phyloP scores from a whole-genome alignment of 116 monocot species.

The Thalassia testudinum region DNA sequence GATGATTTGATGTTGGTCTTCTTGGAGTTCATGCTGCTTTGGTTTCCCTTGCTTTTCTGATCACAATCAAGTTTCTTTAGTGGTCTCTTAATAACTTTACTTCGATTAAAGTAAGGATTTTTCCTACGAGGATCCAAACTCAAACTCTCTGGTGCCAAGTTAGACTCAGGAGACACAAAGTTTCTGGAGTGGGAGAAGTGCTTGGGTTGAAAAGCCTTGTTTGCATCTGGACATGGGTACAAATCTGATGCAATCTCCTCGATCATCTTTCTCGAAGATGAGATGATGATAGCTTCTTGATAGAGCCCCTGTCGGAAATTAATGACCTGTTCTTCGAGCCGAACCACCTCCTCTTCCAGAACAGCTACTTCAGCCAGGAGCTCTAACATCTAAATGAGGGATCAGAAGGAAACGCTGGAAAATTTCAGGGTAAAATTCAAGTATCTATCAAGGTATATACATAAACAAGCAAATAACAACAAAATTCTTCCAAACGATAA shows the following conservation, averaged over 20 bases:
- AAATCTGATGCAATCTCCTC: slow-evolving; percentile 16
- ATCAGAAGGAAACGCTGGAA: not conserved
- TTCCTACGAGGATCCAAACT: not conserved
- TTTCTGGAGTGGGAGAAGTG: too few relatives aligned
- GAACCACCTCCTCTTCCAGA: slow-evolving; percentile 78
- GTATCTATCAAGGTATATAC: not conserved
- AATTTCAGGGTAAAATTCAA: too few relatives aligned
- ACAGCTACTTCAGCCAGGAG: slow-evolving; percentile 85
- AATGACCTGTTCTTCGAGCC: slow-evolving; percentile 77
- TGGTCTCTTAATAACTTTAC: not conserved
- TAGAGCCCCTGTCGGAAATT: slow-evolving; percentile 57
- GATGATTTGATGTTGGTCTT: not conserved
- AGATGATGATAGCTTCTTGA: slow-evolving; percentile 48
- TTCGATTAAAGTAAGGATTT: not conserved
- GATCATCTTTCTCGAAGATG: slow-evolving; percentile 18
- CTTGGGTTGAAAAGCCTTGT: not conserved
- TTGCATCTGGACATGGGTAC: slow-evolving; percentile 1
- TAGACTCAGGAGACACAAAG: not conserved
- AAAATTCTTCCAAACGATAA: not conserved
- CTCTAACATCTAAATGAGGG: slow-evolving; percentile 37
- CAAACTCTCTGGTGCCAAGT: not conserved
- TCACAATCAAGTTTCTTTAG: not conserved
- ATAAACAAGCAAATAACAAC: not conserved
- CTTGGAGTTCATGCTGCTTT: too few relatives aligned
- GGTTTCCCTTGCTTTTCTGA: not conserved